These are phyloP conservation scores for Bertia moriformis DNA, from an alignment of 2,329 filamentous ascomycete species.

Conservation along the genomic window DNA sequence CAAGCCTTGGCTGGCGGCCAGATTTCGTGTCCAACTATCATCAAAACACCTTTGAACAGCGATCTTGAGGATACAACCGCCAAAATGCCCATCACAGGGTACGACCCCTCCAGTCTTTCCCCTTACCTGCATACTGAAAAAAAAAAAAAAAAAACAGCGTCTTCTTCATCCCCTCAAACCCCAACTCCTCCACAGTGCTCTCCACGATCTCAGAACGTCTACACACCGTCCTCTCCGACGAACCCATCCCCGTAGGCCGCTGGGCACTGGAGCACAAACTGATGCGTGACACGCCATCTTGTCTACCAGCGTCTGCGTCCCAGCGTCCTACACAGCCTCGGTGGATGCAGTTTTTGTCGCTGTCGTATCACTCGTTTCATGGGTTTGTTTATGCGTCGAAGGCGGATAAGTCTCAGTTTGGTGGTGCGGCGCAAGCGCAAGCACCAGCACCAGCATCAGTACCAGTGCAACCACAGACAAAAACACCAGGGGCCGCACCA, in stretches of 20 bases:
- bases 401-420: not conserved
- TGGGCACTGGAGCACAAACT: constrained; percentile 24
- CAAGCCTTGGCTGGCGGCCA: no score
- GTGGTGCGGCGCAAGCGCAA: not conserved
- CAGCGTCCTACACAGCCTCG: constrained; percentile 8
- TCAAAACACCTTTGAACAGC: no score
- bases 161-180: constrained; percentile 23
- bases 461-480: not conserved
- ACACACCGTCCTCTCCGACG: constrained; percentile 17
- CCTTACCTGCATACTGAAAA: no score
- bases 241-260: constrained; percentile 11
- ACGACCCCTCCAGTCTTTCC: no score
- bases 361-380: not conserved
- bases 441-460: not conserved
- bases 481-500: not conserved
- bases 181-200: constrained; percentile 19
- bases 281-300: constrained; percentile 23
- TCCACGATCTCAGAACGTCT: constrained; percentile 18
- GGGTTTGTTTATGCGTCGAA: not conserved
- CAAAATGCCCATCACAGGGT: constrained; percentile 13
- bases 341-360: not conserved
- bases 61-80: no score
- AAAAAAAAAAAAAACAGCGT: no score
- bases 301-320: constrained; percentile 16
- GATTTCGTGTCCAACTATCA: no score